Evolutionary conservation across 2,329 filamentous ascomycete species (phyloP).

Genomic region (Neofusicoccum cordaticola): DNA sequence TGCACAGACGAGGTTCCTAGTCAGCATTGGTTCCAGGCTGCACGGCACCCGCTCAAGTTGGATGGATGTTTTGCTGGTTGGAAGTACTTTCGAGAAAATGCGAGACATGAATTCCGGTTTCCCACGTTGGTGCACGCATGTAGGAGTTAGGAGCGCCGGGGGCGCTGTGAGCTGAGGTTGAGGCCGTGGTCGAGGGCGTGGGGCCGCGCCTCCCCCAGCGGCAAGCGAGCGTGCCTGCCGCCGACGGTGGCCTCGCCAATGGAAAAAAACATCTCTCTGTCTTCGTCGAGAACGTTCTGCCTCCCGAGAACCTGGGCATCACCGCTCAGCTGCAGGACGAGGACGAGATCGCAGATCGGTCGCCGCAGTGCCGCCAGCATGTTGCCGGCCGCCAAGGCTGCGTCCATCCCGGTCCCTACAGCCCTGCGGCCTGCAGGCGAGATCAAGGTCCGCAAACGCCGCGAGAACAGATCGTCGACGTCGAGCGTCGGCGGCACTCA

Average conservation of each 20-base stretch:
- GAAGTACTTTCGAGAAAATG: constrained; percentile 8
- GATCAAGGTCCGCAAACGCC: constrained; percentile 17
- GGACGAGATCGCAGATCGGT: constrained; percentile 8
- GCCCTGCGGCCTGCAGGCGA: constrained; percentile 11
- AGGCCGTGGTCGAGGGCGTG: neutral
- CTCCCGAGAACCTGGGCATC: neutral
- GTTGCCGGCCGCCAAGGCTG: constrained; percentile 5
- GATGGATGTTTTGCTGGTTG: constrained; percentile 2
- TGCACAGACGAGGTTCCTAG: neutral
- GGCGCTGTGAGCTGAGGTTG: neutral
- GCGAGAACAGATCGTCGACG: constrained; percentile 13
- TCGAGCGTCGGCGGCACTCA: neutral
- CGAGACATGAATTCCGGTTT: constrained; percentile 2
- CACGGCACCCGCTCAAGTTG: constrained; percentile 1
- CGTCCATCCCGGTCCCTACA: constrained; percentile 9
- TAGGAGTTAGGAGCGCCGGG: neutral
- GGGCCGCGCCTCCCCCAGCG: neutral
- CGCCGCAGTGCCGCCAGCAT: neutral
- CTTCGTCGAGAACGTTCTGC: neutral
- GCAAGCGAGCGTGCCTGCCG: neutral
- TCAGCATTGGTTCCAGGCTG: neutral
- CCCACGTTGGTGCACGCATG: neutral
- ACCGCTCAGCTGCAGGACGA: neutral
- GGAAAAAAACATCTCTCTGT: neutral
- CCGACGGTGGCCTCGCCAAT: neutral